Conservation (phyloP, 2,329 filamentous ascomycete species). For the Ophiocordyceps camponoti-floridani region DNA sequence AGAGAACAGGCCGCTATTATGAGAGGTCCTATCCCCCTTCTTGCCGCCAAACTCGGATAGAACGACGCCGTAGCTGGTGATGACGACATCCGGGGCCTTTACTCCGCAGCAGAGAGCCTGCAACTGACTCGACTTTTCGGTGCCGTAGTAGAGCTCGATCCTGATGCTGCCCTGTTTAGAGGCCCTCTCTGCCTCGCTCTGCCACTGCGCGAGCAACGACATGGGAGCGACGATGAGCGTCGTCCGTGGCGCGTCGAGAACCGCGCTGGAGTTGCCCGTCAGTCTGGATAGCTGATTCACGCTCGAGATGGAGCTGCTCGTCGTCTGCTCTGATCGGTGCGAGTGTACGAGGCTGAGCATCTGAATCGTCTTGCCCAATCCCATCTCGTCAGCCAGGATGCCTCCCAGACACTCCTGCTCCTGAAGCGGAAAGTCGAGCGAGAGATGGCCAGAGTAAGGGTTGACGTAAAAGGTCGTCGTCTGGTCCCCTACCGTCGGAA, state of each 20-base stretch:
- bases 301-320: constrained; percentile 14
- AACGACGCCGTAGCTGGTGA: constrained; percentile 87
- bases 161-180: constrained; percentile 71
- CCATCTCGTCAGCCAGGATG: constrained; percentile 93
- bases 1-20: constrained; percentile 71
- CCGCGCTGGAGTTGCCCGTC: constrained; percentile 32
- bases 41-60: constrained; percentile 70
- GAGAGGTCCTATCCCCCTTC: constrained; percentile 44
- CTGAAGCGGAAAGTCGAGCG: constrained; percentile 78
- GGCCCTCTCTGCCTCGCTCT: constrained; percentile 83
- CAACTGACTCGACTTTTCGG: constrained; percentile 64
- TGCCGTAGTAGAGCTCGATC: constrained; percentile 80
- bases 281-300: constrained; percentile 46
- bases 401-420: constrained; percentile 91
- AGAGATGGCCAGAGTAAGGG: constrained; percentile 88
- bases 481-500: constrained; percentile 48
- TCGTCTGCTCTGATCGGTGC: constrained; percentile 43
- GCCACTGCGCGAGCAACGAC: constrained; percentile 92
- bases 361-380: constrained; percentile 92
- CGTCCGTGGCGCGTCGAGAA: constrained; percentile 63
- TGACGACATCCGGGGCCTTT: constrained; percentile 76
- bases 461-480: constrained; percentile 85
- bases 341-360: constrained; percentile 90
- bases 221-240: constrained; percentile 94
- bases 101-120: constrained; percentile 59